A percentile compares a stretch with the other conserved stretches of the same genome.
Conservation (phyloP, 805 yeast species). For the Yamadazyma ubonensis region DNA sequence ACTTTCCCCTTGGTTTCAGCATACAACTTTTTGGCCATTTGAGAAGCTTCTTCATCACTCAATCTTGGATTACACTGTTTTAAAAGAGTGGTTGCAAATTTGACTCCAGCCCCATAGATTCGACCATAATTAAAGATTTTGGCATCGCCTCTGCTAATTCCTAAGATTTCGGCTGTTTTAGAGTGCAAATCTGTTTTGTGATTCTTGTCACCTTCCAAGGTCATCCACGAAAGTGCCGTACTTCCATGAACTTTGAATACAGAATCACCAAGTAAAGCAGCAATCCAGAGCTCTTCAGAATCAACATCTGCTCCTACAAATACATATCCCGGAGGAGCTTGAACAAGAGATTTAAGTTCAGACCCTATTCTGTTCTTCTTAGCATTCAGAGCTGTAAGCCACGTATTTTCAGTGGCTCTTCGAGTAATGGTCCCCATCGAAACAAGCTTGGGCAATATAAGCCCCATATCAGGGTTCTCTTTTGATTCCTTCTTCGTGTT, state of each 20-base stretch:
- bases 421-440: conserved; percentile 97
- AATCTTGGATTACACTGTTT: conserved; percentile 78
- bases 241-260: conserved; percentile 89
- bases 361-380: conserved; percentile 85
- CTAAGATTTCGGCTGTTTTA: conserved; percentile 85
- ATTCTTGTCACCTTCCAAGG: conserved; percentile 88
- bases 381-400: conserved; percentile 97
- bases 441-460: conserved; percentile 79
- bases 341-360: conserved; percentile 81
- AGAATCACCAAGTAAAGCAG: conserved; percentile 91
- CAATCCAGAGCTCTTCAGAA: conserved; percentile 98
- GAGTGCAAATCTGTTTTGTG: conserved; percentile 95
- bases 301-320: conserved; percentile 99
- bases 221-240: conserved; percentile 99
- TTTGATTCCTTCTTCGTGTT: conserved; percentile 22
- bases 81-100: conserved; percentile 80
- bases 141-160: conserved; percentile 88
- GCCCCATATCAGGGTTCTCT: conserved; percentile 47
- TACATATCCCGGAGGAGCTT: conserved; percentile 84
- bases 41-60: conserved; percentile 62
- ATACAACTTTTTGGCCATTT: conserved; percentile 67
- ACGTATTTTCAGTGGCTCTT: conserved; percentile 93
- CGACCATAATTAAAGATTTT: conserved; percentile 95
- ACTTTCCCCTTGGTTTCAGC: conserved; percentile 74
- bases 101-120: conserved; percentile 95